Evolutionary conservation across 228 moss, liverwort and hornwort species (phyloP).

Genomic region (Sphagnum magellanicum): DNA sequence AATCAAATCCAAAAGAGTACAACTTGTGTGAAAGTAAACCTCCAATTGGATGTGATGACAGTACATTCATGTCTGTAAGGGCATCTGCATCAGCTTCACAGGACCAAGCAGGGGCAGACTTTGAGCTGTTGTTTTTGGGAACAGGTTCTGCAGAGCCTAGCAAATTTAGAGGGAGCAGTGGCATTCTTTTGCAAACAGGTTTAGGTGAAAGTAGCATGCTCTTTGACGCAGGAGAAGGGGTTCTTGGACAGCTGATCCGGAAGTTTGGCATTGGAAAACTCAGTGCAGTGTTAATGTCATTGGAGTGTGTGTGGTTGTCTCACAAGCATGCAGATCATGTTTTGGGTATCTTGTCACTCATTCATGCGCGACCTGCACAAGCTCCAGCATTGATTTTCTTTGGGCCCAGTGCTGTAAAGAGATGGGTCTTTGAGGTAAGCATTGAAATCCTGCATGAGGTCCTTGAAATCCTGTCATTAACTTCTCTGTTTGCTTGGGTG

Average conservation of each 20-base stretch:
- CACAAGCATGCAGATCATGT: conserved; percentile 62
- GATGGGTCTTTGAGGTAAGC: conserved; percentile 40
- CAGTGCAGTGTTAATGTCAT: conserved; percentile 17
- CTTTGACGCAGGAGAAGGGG: conserved; percentile 58
- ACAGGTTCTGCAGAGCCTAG: conserved; percentile 63
- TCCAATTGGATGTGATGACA: not conserved
- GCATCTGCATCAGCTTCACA: not conserved
- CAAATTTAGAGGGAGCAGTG: conserved; percentile 57
- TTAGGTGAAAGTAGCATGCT: conserved; percentile 29
- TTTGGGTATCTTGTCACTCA: conserved; percentile 38
- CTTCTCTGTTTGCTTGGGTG: too few species aligned
- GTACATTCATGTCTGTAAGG: not conserved
- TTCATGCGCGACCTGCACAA: conserved; percentile 18
- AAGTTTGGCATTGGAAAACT: conserved; percentile 29
- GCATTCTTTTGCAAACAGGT: conserved; percentile 44
- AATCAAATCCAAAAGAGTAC: not conserved
- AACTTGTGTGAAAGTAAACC: not conserved
- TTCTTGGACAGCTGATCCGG: conserved; percentile 36
- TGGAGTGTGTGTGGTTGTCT: conserved; percentile 53
- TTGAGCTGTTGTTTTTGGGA: conserved; percentile 42
- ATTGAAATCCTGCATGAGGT: too few species aligned
- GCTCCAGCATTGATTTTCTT: conserved; percentile 24
- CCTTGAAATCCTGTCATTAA: too few species aligned
- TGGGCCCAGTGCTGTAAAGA: conserved; percentile 33
- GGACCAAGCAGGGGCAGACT: conserved; percentile 18